Evolutionary conservation across 2,329 filamentous ascomycete species (phyloP), one percentile per base, ranked within the genome.

Genomic region (Xylaria sp.): DNA sequence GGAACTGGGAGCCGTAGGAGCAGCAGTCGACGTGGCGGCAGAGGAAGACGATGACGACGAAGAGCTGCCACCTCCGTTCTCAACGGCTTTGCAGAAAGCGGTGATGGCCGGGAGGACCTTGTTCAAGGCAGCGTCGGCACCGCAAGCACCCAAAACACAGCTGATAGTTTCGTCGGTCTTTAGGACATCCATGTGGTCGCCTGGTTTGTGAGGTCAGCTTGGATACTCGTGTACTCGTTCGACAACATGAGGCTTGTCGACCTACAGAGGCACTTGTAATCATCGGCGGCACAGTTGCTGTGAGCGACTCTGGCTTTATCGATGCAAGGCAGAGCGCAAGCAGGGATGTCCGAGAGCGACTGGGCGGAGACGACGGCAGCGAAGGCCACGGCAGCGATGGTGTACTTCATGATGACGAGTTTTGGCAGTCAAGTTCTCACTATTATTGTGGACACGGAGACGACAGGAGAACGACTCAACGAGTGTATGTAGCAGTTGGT

Each of bases 241-340:
- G 8, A 19, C 1, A 37, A 19, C 42, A 3, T 3, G 11, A 30
- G n/a, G 35, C 10, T 13, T 3, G 11, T 9, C 11, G 3, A 60
- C 66, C 64, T 61, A 68, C 68, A 70, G 54, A 70, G 65, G 56
- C 68, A 70, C 56, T 56, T 55, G 57, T 67, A 69, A 61, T 70
- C 68, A 19, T 59, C 50, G 1, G 46, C 57, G 7, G 48, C 23
- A 44, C 68, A 69, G 39, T 47, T 57, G 42, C 67, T 69, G n/a
- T 50, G 47, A 35, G 53, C 52, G 3, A 44, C 35, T 10, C 60
- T 46, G 8, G 68, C 66, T 30, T 59, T 54, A 46, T 68, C 57
- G 30, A 70, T 67, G 52, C 67, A 69, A 48, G 66, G 57, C 3
- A 62, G 2, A 18, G 68, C 68, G 42, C 68, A 70, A 6, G 58